phyloP scores from a whole-genome alignment of 2,329 filamentous ascomycete genomes.

The Paraconiothyrium brasiliense region DNA sequence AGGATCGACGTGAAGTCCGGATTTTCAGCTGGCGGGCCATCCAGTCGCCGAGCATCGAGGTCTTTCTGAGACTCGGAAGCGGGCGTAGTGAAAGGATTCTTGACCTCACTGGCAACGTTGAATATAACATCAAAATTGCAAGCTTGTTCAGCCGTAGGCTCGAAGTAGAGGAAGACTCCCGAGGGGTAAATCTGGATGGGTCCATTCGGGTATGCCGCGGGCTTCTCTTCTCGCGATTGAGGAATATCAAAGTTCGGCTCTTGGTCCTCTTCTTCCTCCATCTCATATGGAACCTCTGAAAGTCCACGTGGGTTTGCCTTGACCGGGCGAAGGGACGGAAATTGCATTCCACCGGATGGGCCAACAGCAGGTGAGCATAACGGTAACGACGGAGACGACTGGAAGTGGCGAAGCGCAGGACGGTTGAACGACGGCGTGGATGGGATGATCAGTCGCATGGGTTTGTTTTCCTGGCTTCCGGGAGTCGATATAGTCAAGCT shows the following conservation, averaged over 20 bases:
- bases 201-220: conserved; percentile 82
- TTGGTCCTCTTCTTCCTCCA: conserved; percentile 73
- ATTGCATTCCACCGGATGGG: conserved; percentile 61
- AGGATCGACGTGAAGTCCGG: conserved; percentile 48
- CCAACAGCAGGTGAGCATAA: conserved; percentile 62
- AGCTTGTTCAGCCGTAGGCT: conserved; percentile 81
- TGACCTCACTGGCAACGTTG: conserved; percentile 84
- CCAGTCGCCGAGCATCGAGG: conserved; percentile 46
- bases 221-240: conserved; percentile 73
- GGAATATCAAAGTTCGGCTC: conserved; percentile 64
- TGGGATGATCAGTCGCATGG: conserved; percentile 65
- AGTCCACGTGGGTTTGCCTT: conserved; percentile 48
- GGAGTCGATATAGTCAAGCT: conserved; percentile 77
- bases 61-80: conserved; percentile 42
- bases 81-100: conserved; percentile 71
- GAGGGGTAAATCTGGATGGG: conserved; percentile 84
- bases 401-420: conserved; percentile 65
- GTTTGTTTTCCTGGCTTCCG: conserved; percentile 65
- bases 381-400: conserved; percentile 69
- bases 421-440: conserved; percentile 65
- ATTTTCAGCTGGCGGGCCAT: conserved; percentile 47
- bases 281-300: conserved; percentile 72
- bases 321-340: conserved; percentile 53
- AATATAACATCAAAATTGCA: conserved; percentile 82
- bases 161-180: conserved; percentile 79